A percentile compares a stretch with the other conserved stretches of the same genome.
These are phyloP conservation scores for Obelidium mucronatum DNA, from an alignment of 192 early-diverging fungal species.

Conservation along the genomic window DNA sequence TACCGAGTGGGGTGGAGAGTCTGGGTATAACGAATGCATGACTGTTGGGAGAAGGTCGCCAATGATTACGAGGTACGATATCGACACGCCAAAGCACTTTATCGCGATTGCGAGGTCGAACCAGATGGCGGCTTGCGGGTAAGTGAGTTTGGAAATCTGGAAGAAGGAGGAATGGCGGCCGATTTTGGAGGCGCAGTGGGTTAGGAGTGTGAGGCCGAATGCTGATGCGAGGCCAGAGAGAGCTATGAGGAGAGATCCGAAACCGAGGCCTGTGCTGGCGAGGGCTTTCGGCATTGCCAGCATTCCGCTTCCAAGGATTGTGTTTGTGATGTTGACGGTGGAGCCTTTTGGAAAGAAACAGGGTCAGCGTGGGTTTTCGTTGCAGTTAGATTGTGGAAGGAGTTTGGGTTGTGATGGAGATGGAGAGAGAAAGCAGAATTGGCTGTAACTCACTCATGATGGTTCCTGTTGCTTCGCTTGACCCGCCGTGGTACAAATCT, in stretches of 20 bases:
- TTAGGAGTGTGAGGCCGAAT: conserved; percentile 87
- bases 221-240: conserved; percentile 77
- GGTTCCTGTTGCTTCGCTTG: conserved; percentile 57
- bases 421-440: background rate
- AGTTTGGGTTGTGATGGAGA: background rate
- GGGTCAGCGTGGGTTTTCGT: background rate
- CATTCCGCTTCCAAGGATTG: conserved; percentile 97
- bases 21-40: conserved; percentile 45
- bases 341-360: conserved; percentile 39
- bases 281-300: conserved; percentile 95
- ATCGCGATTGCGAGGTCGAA: conserved; percentile 98
- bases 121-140: conserved; percentile 83
- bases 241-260: conserved; percentile 83
- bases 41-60: conserved; percentile 85
- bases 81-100: conserved; percentile 97
- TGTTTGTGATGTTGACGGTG: conserved; percentile 90
- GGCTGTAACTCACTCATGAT: conserved; percentile 46
- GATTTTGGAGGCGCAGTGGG: conserved; percentile 76
- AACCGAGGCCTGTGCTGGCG: conserved; percentile 79
- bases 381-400: background rate
- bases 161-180: conserved; percentile 88
- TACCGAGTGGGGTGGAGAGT: conserved; percentile 30
- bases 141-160: conserved; percentile 88
- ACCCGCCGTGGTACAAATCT: background rate
- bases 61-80: conserved; percentile 94